These are phyloP conservation scores for Urochloa ruziziensis DNA, from an alignment of 176 grass and related monocot genomes.

Conservation along the genomic window DNA sequence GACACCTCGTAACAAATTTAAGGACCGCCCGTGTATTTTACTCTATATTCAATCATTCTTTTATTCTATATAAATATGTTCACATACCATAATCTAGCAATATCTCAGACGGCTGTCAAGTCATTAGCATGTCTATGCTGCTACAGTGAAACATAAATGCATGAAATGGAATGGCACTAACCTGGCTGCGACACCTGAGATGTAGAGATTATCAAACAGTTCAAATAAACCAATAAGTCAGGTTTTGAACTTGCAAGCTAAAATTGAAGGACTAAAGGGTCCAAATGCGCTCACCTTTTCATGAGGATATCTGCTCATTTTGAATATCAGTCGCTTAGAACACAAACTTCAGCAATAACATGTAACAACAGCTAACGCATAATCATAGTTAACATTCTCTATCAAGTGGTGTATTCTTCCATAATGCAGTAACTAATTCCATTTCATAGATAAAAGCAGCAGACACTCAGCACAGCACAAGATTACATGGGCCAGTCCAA, in stretches of 20 bases:
- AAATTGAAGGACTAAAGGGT: constrained; percentile 3
- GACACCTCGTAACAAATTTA: too few relatives aligned
- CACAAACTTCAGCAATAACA: constrained; percentile 23
- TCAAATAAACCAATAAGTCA: background rate
- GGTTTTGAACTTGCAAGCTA: background rate
- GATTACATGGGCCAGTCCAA: constrained; percentile 46
- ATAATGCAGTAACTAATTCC: constrained; percentile 18
- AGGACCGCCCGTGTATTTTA: too few relatives aligned
- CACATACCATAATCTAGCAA: background rate
- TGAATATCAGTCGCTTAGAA: constrained; percentile 37
- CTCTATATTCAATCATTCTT: background rate
- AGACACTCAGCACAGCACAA: constrained; percentile 19
- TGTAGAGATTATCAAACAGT: background rate
- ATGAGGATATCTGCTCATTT: background rate
- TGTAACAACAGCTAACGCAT: constrained; percentile 15
- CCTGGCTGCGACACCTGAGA: constrained; percentile 17
- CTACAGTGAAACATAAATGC: constrained; percentile 14
- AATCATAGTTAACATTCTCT: constrained; percentile 13
- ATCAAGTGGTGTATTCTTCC: constrained; percentile 3
- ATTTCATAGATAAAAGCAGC: constrained; percentile 7
- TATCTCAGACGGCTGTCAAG: background rate
- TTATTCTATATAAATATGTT: background rate
- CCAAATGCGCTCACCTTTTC: background rate
- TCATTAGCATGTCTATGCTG: background rate
- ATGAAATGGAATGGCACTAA: constrained; percentile 2